Evolutionary conservation across 2,329 filamentous ascomycete species (phyloP).

Genomic region (Penicillium glabrum): DNA sequence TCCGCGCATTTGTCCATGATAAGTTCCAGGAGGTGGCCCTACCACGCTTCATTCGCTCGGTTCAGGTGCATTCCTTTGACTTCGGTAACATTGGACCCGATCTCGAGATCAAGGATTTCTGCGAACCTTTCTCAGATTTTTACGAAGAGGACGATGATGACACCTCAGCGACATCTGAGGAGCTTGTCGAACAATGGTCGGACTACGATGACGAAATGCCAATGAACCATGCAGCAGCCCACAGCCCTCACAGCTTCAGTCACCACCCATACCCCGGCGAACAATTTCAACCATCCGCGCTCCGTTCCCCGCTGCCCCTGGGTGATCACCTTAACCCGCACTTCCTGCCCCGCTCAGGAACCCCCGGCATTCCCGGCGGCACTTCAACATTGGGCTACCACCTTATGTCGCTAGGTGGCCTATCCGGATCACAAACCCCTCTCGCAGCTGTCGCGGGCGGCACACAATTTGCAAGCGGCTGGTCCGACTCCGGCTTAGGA

Average conservation of each 20-base stretch:
- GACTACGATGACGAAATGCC: conserved; percentile 32
- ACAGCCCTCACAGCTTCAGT: conserved; percentile 19
- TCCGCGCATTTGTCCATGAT: conserved; percentile 90
- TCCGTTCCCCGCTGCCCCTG: conserved; percentile 37
- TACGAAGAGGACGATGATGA: conserved; percentile 74
- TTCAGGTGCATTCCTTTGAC: conserved; percentile 90
- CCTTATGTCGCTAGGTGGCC: conserved; percentile 48
- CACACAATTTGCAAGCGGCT: conserved; percentile 39
- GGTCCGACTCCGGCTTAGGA: conserved; percentile 33
- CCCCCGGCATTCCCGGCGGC: conserved; percentile 49
- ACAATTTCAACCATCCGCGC: conserved; percentile 29
- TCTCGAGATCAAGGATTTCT: conserved; percentile 93
- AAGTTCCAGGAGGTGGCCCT: conserved; percentile 91
- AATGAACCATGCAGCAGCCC: conserved; percentile 23
- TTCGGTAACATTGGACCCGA: conserved; percentile 82
- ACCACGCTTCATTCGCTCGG: conserved; percentile 94
- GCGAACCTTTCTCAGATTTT: conserved; percentile 92
- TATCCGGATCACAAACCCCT: conserved; percentile 51
- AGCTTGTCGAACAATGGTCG: conserved; percentile 29
- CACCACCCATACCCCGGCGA: conserved; percentile 31
- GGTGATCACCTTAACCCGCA: conserved; percentile 41
- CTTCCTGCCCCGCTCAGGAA: conserved; percentile 46
- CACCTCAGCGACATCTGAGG: conserved; percentile 37
- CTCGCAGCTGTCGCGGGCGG: conserved; percentile 48
- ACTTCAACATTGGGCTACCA: conserved; percentile 52